These are phyloP conservation scores for Arthrobotrys sinensis DNA, from an alignment of 2,329 filamentous ascomycete genomes.

Conservation along the genomic window DNA sequence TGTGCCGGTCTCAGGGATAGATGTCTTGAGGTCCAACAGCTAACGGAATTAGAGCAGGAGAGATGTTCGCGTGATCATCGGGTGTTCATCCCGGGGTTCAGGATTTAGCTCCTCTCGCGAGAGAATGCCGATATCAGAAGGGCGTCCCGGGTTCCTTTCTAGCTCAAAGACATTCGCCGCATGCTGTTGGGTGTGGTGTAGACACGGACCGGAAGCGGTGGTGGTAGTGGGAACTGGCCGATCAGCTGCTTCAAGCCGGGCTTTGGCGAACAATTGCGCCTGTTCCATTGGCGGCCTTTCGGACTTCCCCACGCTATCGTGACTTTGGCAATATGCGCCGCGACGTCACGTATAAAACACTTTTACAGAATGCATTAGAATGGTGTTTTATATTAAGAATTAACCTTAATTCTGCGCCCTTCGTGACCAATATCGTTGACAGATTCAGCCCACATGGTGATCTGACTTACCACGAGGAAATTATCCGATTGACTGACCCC, in stretches of 20 bases:
- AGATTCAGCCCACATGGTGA: conserved; percentile 38
- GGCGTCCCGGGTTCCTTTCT: conserved; percentile 21
- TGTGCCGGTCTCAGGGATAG: conserved; percentile 29
- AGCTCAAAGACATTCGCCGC: conserved; percentile 7
- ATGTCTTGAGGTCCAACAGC: conserved; percentile 7
- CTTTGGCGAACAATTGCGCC: conserved; percentile 57
- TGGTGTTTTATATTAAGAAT: conserved; percentile 33
- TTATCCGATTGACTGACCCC: conserved; percentile 54
- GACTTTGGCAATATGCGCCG: conserved; percentile 12
- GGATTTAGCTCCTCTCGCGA: conserved; percentile 23
- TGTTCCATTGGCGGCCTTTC: conserved; percentile 41
- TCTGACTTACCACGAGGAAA: conserved; percentile 43
- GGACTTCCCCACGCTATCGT: conserved; percentile 43
- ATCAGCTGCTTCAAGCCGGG: conserved; percentile 43
- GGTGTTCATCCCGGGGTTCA: conserved; percentile 52
- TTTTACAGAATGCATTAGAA: conserved; percentile 11
- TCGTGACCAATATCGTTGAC: conserved; percentile 57
- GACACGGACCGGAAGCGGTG: conserved; percentile 57
- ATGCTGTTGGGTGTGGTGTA: conserved; percentile 22
- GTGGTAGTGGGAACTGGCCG: conserved; percentile 60
- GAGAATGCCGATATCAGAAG: conserved; percentile 51
- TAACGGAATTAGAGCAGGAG: conserved; percentile 8
- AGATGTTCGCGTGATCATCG: conserved; percentile 57
- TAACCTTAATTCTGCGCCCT: conserved; percentile 42
- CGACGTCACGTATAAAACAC: conserved; percentile 41